A percentile compares a stretch with the other conserved stretches of the same genome.
phyloP scores from a whole-genome alignment of 805 yeast genomes.

The Komagataella mondaviorum region DNA sequence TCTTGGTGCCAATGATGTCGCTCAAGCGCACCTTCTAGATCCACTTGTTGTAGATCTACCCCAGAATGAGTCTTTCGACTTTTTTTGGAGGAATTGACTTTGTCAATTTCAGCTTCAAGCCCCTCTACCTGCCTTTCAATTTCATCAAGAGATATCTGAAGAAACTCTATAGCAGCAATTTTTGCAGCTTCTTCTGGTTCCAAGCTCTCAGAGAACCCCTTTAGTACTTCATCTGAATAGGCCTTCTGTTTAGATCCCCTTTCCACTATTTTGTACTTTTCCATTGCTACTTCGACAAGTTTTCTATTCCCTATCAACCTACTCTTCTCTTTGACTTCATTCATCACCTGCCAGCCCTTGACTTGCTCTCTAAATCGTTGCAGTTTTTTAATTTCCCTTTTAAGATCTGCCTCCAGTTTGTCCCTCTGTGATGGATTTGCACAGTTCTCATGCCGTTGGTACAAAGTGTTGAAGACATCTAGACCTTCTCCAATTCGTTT shows the following conservation, averaged over 20 bases:
- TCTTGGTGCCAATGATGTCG: slow-evolving; percentile 71
- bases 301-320: slow-evolving; percentile 31
- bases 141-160: slow-evolving; percentile 63
- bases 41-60: slow-evolving; percentile 6
- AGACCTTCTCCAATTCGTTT: slow-evolving; percentile 48
- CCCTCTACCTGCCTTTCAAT: slow-evolving; percentile 68
- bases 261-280: slow-evolving; percentile 45
- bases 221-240: slow-evolving; percentile 42
- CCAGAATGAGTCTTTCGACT: slow-evolving; percentile 25
- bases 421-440: slow-evolving; percentile 40
- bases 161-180: slow-evolving; percentile 58
- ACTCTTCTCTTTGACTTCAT: slow-evolving; percentile 32
- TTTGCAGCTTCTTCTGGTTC: slow-evolving; percentile 64
- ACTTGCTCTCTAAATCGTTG: slow-evolving; percentile 49
- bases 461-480: slow-evolving; percentile 37
- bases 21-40: slow-evolving; percentile 52
- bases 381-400: slow-evolving; percentile 45
- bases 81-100: slow-evolving; percentile 26
- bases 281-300: slow-evolving; percentile 36
- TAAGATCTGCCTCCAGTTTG: slow-evolving; percentile 39
- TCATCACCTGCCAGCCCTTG: slow-evolving; percentile 43
- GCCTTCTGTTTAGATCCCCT: slow-evolving; percentile 43
- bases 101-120: slow-evolving; percentile 61
- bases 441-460: slow-evolving; percentile 37
- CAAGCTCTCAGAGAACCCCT: slow-evolving; percentile 24